These are phyloP conservation scores for Penstemon davidsonii DNA, from an alignment of 257 asterid species.

Conservation along the genomic window DNA sequence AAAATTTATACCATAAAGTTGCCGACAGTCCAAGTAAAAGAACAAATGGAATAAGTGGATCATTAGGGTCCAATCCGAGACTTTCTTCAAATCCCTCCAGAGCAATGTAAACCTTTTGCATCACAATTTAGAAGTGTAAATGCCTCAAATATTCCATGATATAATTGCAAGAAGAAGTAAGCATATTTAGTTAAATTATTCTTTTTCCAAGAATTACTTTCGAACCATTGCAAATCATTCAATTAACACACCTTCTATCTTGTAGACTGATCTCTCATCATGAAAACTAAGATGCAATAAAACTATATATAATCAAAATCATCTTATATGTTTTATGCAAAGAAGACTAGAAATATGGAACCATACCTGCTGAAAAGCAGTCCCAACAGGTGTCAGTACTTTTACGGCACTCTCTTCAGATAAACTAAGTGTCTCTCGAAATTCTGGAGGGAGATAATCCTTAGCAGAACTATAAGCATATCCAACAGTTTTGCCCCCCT, in stretches of 20 bases:
- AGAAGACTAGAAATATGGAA: neutral
- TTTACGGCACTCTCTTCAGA: constrained; percentile 48
- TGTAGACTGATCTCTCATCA: neutral
- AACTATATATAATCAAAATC: neutral
- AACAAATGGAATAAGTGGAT: constrained; percentile 67
- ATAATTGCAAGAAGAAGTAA: constrained; percentile 1
- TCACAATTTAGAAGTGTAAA: constrained; percentile 8
- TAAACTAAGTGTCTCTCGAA: constrained; percentile 50
- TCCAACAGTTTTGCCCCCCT: constrained; percentile 54
- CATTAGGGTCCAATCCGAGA: constrained; percentile 78
- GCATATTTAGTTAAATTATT: neutral
- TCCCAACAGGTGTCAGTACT: constrained; percentile 53
- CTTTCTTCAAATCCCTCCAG: constrained; percentile 64
- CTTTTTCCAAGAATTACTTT: neutral
- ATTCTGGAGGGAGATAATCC: constrained; percentile 66
- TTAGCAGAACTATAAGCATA: constrained; percentile 65
- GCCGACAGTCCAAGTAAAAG: constrained; percentile 72
- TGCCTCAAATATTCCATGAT: neutral
- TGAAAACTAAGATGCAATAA: neutral
- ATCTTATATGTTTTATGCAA: neutral
- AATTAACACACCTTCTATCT: neutral
- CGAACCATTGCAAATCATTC: neutral
- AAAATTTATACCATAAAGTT: constrained; percentile 65
- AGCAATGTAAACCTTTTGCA: constrained; percentile 53
- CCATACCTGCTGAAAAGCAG: constrained; percentile 64